Evolutionary conservation across 78 protist genomes (phyloP), one percentile per base, ranked within the genome.

Genomic region (Guillardia theta): DNA sequence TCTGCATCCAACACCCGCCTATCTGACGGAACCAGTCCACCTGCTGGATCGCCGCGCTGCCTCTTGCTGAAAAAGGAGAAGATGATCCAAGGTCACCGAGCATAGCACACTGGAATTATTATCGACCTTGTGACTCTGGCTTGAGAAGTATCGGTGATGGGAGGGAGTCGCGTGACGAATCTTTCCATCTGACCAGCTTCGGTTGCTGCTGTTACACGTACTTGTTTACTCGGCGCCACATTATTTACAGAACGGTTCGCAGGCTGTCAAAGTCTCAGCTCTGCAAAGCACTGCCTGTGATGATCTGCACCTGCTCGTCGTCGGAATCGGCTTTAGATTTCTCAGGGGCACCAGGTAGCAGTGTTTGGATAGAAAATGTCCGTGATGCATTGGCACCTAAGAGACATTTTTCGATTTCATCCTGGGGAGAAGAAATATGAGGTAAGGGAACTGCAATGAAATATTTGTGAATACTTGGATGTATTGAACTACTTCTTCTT

Each of bases 371-470:
- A 30, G 39, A 78, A 87, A 48, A 94, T 47, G 95, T 92, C 24
- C 97, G 94, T n/a, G 95, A 92, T 8, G 48, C 43, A 50, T 95
- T 94, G 10, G 83, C 58, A 39, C 93, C 94, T 5, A 78, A 46
- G 18, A 96, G 77, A 2, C 4, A 2, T 27, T 10, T 88, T 33
- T 88, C 88, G 46, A 93, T 21, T 10, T 44, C n/a, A 33, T 45
- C 27, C 70, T 58, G 70, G 39, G 30, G 58, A 19, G 10, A 50
- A 10, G 30, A 15, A 50, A 50, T 50, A 50, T 19, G 15, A 15
- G 30, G 58, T 39, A 47, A 50, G 15, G 10, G 10, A 50, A 15
- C 58, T 19, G 30, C 10, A 15, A 10, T 50, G 58, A 19, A 19
- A 93, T 4, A 95, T 6, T 15, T 12, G 21, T 44, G 88, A 88